Percentiles rank a stretch among this genome's conserved stretches.
Evolutionary conservation across 164 flowering plant genomes (phyloP).

Genomic region (Akebia trifoliata): DNA sequence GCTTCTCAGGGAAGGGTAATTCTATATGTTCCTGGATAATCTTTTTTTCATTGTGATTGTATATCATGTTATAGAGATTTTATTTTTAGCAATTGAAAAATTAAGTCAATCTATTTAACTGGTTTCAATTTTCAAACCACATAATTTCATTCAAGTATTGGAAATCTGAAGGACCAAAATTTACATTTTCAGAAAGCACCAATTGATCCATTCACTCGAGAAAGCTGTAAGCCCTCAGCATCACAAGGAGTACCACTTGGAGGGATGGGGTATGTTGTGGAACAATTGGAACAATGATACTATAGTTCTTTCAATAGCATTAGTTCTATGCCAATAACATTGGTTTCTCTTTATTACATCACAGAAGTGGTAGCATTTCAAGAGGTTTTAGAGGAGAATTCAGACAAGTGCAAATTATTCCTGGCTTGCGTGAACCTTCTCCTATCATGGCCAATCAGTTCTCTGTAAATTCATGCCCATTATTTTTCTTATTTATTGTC

Average conservation of each 20-base stretch:
- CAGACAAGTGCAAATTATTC: conserved; percentile 85
- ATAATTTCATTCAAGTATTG: not conserved
- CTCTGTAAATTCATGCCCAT: conserved; percentile 62
- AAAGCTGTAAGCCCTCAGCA: conserved; percentile 93
- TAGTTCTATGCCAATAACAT: not conserved
- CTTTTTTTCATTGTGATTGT: not conserved
- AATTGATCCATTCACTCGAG: conserved; percentile 90
- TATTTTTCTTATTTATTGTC: not conserved
- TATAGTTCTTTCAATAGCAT: not conserved
- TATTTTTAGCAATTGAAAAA: not conserved
- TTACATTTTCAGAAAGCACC: conserved; percentile 77
- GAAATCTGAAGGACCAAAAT: not conserved
- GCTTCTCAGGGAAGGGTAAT: conserved; percentile 98
- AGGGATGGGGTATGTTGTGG: conserved; percentile 86
- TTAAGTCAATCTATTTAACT: too few species aligned
- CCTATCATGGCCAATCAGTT: conserved; percentile 97
- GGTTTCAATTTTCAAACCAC: not conserved
- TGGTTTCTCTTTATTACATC: not conserved
- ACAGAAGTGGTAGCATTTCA: conserved; percentile 98
- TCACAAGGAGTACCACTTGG: conserved; percentile 98
- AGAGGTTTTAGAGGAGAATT: conserved; percentile 99
- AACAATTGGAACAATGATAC: not conserved
- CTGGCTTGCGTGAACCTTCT: conserved; percentile 80
- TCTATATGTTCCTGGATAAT: conserved; percentile 1
- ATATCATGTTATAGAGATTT: not conserved